Conservation (phyloP, 2,329 filamentous ascomycete genomes). For the Claviceps sp. region DNA sequence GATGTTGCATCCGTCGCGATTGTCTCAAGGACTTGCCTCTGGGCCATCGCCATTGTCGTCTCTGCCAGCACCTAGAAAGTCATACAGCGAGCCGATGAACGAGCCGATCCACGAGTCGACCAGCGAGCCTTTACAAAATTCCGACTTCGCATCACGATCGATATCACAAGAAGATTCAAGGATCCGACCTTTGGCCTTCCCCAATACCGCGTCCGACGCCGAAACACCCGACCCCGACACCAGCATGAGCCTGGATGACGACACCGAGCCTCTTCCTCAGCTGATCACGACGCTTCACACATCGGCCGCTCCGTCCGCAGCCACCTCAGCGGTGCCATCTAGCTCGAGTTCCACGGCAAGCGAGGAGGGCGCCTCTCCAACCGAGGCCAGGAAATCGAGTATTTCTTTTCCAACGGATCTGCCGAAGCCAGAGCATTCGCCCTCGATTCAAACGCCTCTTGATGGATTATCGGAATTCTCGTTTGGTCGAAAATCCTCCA, state of each 20-base stretch:
- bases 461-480: constrained; percentile 5
- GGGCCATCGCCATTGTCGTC: constrained; percentile 28
- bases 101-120: not conserved
- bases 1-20: constrained; percentile 10
- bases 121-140: not conserved
- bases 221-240: not conserved
- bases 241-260: not conserved
- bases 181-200: too few species aligned
- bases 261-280: not conserved
- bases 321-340: constrained; percentile 1
- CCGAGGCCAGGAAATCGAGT: constrained; percentile 20
- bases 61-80: constrained; percentile 1
- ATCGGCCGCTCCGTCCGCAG: not conserved
- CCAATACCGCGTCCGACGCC: not conserved
- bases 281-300: not conserved
- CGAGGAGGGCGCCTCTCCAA: constrained; percentile 10
- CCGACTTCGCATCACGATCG: not conserved
- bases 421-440: constrained; percentile 11
- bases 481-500: constrained; percentile 5
- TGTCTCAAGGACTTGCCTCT: constrained; percentile 23
- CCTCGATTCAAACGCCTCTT: constrained; percentile 3
- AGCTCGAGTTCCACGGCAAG: constrained; percentile 14
- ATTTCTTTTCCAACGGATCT: constrained; percentile 23
- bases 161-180: not conserved
- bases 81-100: not conserved